A percentile compares a stretch with the other conserved stretches of the same genome.
Evolutionary conservation across 2,329 filamentous ascomycete species (phyloP).

Genomic region (Trichoderma aggressivum): DNA sequence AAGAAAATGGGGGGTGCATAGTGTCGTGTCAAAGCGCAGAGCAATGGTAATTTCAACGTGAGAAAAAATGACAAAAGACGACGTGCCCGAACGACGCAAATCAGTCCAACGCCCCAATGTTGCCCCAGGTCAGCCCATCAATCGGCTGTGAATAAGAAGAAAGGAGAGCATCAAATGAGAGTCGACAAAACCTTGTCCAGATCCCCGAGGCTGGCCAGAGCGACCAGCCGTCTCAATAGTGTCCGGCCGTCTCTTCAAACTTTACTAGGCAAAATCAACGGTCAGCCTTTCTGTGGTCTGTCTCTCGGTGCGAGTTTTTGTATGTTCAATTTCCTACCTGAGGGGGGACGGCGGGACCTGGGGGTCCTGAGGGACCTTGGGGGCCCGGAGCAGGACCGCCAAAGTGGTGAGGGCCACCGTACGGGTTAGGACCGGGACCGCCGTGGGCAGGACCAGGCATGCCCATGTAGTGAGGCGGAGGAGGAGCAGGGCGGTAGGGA

Average conservation of each 20-base stretch:
- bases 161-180: constrained; percentile 26
- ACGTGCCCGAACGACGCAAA: constrained; percentile 24
- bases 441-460: constrained; percentile 43
- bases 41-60: constrained; percentile 29
- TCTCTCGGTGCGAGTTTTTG: not conserved
- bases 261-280: constrained; percentile 19
- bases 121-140: constrained; percentile 25
- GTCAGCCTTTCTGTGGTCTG: constrained; percentile 6
- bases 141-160: constrained; percentile 25
- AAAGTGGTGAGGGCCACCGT: constrained; percentile 37
- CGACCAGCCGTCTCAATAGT: constrained; percentile 13
- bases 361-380: constrained; percentile 37
- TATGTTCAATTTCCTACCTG: constrained; percentile 33
- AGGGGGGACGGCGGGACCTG: constrained; percentile 37
- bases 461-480: constrained; percentile 54
- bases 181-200: constrained; percentile 22
- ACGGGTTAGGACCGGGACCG: constrained; percentile 40
- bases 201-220: constrained; percentile 10
- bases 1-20: constrained; percentile 31
- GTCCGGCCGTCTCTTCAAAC: constrained; percentile 14
- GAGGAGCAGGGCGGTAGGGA: constrained; percentile 89
- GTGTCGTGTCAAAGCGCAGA: constrained; percentile 30
- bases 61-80: constrained; percentile 26
- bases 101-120: constrained; percentile 31
- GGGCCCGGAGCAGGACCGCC: constrained; percentile 37